These are phyloP conservation scores for Sanghuangporus sanghuang DNA, from an alignment of 1,284 basidiomycete genomes.

Conservation along the genomic window DNA sequence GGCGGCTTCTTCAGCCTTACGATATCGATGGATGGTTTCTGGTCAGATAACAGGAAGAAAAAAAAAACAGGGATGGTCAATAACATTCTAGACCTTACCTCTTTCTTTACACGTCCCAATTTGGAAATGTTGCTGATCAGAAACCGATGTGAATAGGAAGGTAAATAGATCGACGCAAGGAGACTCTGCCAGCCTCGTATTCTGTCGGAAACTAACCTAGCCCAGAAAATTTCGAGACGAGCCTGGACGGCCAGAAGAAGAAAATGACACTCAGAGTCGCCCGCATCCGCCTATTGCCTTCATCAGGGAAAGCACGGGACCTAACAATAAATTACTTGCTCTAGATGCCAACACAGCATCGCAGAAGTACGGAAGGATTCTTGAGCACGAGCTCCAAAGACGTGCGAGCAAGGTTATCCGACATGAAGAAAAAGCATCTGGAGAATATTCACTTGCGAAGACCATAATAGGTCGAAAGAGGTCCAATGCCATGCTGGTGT, in stretches of 20 bases:
- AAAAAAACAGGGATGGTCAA: constrained; percentile 4
- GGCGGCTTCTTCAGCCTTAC: not conserved
- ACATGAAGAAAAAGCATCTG: not conserved
- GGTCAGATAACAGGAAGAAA: constrained; percentile 4
- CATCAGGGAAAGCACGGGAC: not conserved
- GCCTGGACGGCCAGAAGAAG: not conserved
- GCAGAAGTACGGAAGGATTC: not conserved
- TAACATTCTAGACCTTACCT: not conserved
- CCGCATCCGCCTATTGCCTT: not conserved
- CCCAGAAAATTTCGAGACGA: not conserved
- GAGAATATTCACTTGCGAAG: not conserved
- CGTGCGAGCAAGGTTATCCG: not conserved
- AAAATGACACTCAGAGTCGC: not conserved
- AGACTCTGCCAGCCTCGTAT: not conserved
- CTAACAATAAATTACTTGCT: not conserved
- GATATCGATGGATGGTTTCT: constrained; percentile 17
- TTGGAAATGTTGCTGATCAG: not conserved
- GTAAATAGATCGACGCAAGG: not conserved
- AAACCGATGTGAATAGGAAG: not conserved
- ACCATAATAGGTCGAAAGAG: not conserved
- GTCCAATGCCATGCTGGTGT: not conserved
- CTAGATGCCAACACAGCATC: not conserved
- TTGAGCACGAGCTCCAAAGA: not conserved
- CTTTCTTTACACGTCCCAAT: not conserved
- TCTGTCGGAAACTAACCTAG: not conserved